A percentile compares a stretch with the other conserved stretches of the same genome.
These are phyloP conservation scores for Tylopilus balloui DNA, from an alignment of 768 basidiomycete species.

Conservation along the genomic window DNA sequence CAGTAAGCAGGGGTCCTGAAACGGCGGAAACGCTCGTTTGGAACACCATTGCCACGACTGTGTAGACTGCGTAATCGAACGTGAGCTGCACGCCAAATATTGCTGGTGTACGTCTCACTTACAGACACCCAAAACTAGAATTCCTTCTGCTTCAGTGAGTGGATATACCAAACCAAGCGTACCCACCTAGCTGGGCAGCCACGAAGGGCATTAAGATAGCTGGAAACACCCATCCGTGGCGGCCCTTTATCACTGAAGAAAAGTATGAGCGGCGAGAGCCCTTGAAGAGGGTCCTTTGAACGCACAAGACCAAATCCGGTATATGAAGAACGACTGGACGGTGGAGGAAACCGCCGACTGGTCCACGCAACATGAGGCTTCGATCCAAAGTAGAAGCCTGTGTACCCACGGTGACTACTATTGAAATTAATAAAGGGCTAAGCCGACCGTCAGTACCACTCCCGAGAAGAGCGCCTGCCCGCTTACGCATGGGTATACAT, in stretches of 20 bases:
- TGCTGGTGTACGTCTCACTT: neutral
- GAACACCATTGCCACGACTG: slow-evolving; percentile 9
- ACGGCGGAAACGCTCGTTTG: slow-evolving; percentile 15
- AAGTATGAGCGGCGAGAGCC: neutral
- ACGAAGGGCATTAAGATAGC: slow-evolving; percentile 17
- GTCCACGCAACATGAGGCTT: slow-evolving; percentile 11
- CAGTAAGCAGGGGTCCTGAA: slow-evolving; percentile 18
- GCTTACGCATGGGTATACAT: slow-evolving; percentile 18
- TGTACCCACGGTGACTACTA: slow-evolving; percentile 20
- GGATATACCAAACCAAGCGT: neutral
- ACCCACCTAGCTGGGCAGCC: slow-evolving; percentile 16
- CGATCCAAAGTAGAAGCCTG: neutral
- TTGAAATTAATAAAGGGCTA: slow-evolving; percentile 20
- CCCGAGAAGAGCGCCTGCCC: slow-evolving; percentile 5
- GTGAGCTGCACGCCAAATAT: slow-evolving; percentile 6
- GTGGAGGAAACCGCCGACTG: slow-evolving; percentile 20
- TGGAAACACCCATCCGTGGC: slow-evolving; percentile 19
- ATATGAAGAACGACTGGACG: slow-evolving; percentile 26
- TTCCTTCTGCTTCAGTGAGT: slow-evolving; percentile 1
- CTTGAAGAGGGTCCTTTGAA: slow-evolving; percentile 2
- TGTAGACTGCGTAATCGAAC: slow-evolving; percentile 12
- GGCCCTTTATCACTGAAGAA: slow-evolving; percentile 10
- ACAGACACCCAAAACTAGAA: slow-evolving; percentile 17
- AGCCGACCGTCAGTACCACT: slow-evolving; percentile 4
- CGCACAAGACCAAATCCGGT: slow-evolving; percentile 22